phyloP scores from a whole-genome alignment of 208 protist species.

The Leishmania major region DNA sequence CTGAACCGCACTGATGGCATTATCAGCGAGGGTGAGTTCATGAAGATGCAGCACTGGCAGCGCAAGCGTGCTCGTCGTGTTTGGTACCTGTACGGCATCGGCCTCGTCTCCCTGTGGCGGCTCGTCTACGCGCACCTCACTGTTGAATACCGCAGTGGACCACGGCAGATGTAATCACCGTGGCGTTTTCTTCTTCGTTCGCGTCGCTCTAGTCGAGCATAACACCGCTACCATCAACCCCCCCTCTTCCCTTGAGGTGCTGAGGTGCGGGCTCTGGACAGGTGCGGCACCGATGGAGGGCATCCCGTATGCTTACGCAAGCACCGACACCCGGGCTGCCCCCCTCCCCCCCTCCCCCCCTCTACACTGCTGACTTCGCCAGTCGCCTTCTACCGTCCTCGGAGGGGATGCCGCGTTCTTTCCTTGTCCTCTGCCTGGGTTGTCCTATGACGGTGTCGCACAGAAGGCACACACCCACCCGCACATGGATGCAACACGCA shows the following conservation, averaged over 20 bases:
- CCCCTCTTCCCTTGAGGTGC: background rate
- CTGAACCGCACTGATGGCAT: slow-evolving; percentile 65
- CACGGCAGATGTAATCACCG: slow-evolving; percentile 3
- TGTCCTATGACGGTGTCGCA: background rate
- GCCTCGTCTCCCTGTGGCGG: slow-evolving; percentile 23
- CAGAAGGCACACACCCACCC: slow-evolving; percentile 5
- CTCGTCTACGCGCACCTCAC: slow-evolving; percentile 37
- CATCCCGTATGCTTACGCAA: background rate
- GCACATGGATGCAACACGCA: slow-evolving; percentile 13
- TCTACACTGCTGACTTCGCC: background rate
- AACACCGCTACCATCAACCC: background rate
- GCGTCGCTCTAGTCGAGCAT: background rate
- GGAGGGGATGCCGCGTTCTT: background rate
- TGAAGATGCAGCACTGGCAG: slow-evolving; percentile 48
- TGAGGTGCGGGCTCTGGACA: background rate
- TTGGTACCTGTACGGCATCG: slow-evolving; percentile 30
- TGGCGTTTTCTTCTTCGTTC: background rate
- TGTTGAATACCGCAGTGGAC: slow-evolving; percentile 47
- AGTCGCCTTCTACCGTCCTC: background rate
- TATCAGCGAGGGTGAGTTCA: slow-evolving; percentile 74
- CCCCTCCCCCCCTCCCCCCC: too few species aligned
- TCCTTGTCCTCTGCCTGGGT: background rate
- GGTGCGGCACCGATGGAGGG: background rate
- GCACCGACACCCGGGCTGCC: background rate
- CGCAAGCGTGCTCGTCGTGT: slow-evolving; percentile 32